Evolutionary conservation across 768 basidiomycete species (phyloP).

Genomic region (Boletus edulis): DNA sequence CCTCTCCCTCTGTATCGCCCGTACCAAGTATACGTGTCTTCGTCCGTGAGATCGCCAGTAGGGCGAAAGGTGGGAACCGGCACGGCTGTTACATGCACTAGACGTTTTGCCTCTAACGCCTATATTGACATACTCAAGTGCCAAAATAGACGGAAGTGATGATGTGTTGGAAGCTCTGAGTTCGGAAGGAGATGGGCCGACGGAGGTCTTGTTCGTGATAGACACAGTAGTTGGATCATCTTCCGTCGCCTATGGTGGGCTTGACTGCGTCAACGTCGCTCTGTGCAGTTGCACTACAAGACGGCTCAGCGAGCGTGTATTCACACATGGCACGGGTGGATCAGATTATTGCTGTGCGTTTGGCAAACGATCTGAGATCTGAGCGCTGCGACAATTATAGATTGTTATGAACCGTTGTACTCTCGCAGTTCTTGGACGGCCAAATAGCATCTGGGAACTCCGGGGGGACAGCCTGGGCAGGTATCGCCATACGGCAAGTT

Average conservation of each 20-base stretch:
- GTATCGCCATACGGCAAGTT: too few species aligned
- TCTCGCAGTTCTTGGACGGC: too few species aligned
- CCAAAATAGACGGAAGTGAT: slow-evolving; percentile 61
- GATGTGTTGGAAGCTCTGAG: slow-evolving; percentile 78
- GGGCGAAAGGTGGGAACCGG: slow-evolving; percentile 14
- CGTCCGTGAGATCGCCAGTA: slow-evolving; percentile 51
- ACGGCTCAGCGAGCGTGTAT: slow-evolving; percentile 82
- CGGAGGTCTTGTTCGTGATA: slow-evolving; percentile 67
- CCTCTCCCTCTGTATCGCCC: slow-evolving; percentile 42
- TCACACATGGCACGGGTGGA: slow-evolving; percentile 82
- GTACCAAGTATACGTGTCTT: slow-evolving; percentile 47
- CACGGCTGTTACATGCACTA: slow-evolving; percentile 19
- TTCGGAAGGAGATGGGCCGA: slow-evolving; percentile 57
- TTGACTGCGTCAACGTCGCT: slow-evolving; percentile 63
- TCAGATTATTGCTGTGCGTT: slow-evolving; percentile 22
- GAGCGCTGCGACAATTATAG: too few species aligned
- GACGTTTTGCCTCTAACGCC: slow-evolving; percentile 45
- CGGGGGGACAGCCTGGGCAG: too few species aligned
- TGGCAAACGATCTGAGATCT: too few species aligned
- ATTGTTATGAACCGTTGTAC: too few species aligned
- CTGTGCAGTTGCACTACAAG: slow-evolving; percentile 75
- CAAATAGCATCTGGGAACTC: too few species aligned
- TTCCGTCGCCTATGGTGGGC: slow-evolving; percentile 68
- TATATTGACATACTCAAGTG: slow-evolving; percentile 57
- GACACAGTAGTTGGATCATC: slow-evolving; percentile 87